These are phyloP conservation scores for Corymbia calophylla DNA, from an alignment of 441 rosid genomes.

Conservation along the genomic window DNA sequence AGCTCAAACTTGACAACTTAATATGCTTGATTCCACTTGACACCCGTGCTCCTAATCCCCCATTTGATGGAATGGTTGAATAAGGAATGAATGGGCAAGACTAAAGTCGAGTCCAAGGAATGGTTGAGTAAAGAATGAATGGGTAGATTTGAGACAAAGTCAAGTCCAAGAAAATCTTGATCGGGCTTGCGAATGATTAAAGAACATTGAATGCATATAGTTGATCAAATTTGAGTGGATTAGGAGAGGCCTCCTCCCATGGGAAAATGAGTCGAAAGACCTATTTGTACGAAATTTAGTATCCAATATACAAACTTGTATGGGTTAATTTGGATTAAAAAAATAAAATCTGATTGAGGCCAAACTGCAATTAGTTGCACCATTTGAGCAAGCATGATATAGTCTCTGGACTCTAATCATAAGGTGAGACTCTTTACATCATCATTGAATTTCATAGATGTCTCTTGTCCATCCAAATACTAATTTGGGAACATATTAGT, in stretches of 20 bases:
- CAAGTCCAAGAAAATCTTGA: not conserved
- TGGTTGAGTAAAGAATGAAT: not conserved
- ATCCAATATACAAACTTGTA: not conserved
- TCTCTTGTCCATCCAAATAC: not conserved
- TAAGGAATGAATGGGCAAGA: not conserved
- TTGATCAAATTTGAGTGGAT: not conserved
- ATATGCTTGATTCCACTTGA: not conserved
- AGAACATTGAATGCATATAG: accelerated
- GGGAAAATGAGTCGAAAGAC: too few relatives aligned
- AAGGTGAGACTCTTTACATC: not conserved
- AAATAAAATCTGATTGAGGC: not conserved
- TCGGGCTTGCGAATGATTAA: not conserved
- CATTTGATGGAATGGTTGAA: not conserved
- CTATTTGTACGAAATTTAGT: not conserved
- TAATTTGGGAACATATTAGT: not conserved
- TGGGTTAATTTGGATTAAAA: not conserved
- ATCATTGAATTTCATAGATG: not conserved
- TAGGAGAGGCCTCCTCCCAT: not conserved
- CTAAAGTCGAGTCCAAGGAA: not conserved
- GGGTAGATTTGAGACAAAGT: not conserved
- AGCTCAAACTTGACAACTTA: not conserved
- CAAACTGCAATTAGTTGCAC: not conserved
- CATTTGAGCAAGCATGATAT: not conserved
- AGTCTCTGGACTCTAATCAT: not conserved
- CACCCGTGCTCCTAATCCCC: not conserved